These are phyloP conservation scores for Aspergillus kassunensis DNA, from an alignment of 495 filamentous ascomycete genomes.

Conservation along the genomic window DNA sequence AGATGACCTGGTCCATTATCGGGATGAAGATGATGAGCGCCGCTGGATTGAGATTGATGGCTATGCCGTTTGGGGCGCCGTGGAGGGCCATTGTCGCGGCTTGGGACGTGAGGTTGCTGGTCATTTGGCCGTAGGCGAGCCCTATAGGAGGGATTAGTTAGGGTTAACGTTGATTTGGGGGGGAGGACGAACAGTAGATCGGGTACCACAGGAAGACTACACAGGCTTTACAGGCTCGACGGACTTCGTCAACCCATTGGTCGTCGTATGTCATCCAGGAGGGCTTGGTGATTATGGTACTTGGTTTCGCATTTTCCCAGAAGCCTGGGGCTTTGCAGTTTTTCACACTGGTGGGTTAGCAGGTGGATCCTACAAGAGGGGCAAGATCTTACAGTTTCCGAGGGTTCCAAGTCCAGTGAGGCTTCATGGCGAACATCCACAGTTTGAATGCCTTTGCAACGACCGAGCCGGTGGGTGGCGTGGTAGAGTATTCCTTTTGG, in stretches of 20 bases:
- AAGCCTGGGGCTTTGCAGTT: slow-evolving; percentile 50
- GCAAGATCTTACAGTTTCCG: slow-evolving; percentile 30
- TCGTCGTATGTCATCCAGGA: slow-evolving; percentile 64
- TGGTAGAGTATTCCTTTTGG: slow-evolving; percentile 53
- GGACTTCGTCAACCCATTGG: slow-evolving; percentile 51
- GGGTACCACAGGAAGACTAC: slow-evolving; percentile 54
- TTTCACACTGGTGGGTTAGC: slow-evolving; percentile 35
- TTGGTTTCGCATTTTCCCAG: slow-evolving; percentile 65
- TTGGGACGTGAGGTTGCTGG: slow-evolving; percentile 60
- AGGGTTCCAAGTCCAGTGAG: slow-evolving; percentile 56
- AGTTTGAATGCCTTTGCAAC: slow-evolving; percentile 53
- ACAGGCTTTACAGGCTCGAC: slow-evolving; percentile 48
- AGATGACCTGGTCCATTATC: slow-evolving; percentile 60
- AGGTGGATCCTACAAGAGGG: background rate
- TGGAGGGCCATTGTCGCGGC: slow-evolving; percentile 47
- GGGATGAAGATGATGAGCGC: slow-evolving; percentile 67
- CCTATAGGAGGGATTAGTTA: slow-evolving; percentile 19
- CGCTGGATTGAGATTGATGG: slow-evolving; percentile 68
- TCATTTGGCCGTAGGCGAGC: slow-evolving; percentile 55
- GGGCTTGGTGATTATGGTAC: slow-evolving; percentile 47
- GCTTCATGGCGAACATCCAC: slow-evolving; percentile 53
- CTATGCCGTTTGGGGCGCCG: slow-evolving; percentile 63
- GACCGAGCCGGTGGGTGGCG: slow-evolving; percentile 62
- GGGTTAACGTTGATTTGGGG: background rate
- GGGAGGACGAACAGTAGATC: slow-evolving; percentile 48